Evolutionary conservation across 2,329 filamentous ascomycete genomes (phyloP), one percentile per base, ranked within the genome.

Genomic region (Hymenoscyphus scutula): DNA sequence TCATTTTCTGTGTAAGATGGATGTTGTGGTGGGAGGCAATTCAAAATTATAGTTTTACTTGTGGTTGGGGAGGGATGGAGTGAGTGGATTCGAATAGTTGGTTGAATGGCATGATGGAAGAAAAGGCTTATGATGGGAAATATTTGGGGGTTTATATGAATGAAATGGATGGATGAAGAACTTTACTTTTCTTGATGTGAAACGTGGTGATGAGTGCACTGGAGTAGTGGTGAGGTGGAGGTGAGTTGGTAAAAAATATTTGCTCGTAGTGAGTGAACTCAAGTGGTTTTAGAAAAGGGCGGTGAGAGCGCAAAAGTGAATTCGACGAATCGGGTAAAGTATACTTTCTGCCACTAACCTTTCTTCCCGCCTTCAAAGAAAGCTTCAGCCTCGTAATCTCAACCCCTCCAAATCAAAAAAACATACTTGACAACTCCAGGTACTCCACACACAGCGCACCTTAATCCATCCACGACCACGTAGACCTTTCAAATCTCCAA

Each of bases 281-380:
- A n/a, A n/a, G n/a, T n/a, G n/a, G n/a, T n/a, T n/a, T n/a, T 34
- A 34, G 32, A 3, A 37, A 37, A 51, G 13, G 23, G 45, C 45
- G 45, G 45, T 25, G 45, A 13, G 10, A 11, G 7, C 19, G 45
- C 45, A 25, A 23, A 23, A 5, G n/a, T 10, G 7, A 2, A 6
- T 7, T 5, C 5, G 10, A 19, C 19, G 11, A 51, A 51, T 51
- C 10, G 23, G 45, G 19, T 3, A 51, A 25, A 51, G 45, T 19
- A 11, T 32, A 7, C 10, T 32, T 11, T 32, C 30, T 37, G 45
- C 45, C 45, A 13, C 11, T 13, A 13, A 23, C n/a, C 41, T 45
- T 48, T 48, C 45, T 48, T 23, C 45, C 41, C 41, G n/a, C n/a
- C 41, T 48, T 23, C 10, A 48, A 51, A 51, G 45, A 51, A 51